phyloP scores from a whole-genome alignment of 352 stramenopile genomes.

The Phytophthora boehmeriae region DNA sequence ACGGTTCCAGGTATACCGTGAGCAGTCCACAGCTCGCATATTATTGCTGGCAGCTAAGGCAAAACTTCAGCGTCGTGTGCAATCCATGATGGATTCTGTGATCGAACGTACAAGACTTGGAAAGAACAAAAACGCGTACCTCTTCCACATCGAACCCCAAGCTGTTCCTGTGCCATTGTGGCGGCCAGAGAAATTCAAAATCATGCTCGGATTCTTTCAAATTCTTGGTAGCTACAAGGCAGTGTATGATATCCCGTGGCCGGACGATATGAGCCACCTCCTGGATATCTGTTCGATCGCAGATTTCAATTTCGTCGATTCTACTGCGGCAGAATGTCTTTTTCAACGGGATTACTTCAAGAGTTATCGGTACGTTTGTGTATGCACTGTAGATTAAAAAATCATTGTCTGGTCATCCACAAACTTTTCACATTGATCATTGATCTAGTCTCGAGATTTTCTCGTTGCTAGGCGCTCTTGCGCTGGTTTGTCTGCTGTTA shows the following conservation, averaged over 20 bases:
- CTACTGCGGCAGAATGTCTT: slow-evolving; percentile 70
- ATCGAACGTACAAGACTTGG: slow-evolving; percentile 4
- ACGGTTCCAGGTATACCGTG: slow-evolving; percentile 57
- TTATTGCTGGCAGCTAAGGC: slow-evolving; percentile 34
- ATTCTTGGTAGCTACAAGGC: slow-evolving; percentile 78
- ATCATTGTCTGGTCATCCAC: not conserved
- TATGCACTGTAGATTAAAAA: not conserved
- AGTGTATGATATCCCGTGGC: slow-evolving; percentile 77
- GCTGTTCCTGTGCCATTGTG: slow-evolving; percentile 31
- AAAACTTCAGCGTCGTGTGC: slow-evolving; percentile 6
- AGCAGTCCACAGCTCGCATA: slow-evolving; percentile 11
- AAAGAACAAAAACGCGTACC: not conserved
- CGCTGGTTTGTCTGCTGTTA: slow-evolving; percentile 40
- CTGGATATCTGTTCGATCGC: slow-evolving; percentile 75
- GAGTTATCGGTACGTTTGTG: slow-evolving; percentile 51
- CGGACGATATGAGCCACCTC: slow-evolving; percentile 54
- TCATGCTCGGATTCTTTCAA: slow-evolving; percentile 79
- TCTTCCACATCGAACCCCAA: slow-evolving; percentile 53
- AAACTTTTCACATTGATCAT: not conserved
- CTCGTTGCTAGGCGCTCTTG: slow-evolving; percentile 45
- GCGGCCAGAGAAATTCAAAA: slow-evolving; percentile 80
- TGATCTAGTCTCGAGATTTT: slow-evolving; percentile 45
- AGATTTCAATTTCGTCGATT: slow-evolving; percentile 74
- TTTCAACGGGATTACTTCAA: slow-evolving; percentile 68
- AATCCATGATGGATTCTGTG: slow-evolving; percentile 18